These are phyloP conservation scores for Conticribra weissflogii DNA, from an alignment of 108 stramenopile genomes.

Conservation along the genomic window DNA sequence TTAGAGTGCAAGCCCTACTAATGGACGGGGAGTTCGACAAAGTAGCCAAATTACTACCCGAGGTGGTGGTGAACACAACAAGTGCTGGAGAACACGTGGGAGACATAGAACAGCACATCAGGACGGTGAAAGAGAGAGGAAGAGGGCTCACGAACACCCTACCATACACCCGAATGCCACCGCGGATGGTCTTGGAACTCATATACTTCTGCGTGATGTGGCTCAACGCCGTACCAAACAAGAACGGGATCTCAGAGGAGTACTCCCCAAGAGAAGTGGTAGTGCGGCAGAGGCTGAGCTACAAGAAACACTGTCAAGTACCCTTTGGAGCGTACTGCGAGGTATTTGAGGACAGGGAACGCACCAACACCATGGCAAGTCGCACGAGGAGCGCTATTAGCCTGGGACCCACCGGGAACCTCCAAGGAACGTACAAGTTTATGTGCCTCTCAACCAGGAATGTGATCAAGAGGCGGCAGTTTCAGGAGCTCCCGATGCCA, in stretches of 20 bases:
- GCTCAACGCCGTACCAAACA: too few species aligned
- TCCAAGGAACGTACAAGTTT: too few species aligned
- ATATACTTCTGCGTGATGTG: too few species aligned
- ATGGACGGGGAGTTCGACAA: constrained; percentile 31
- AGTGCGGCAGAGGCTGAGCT: background rate
- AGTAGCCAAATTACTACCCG: background rate
- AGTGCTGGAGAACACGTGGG: too few species aligned
- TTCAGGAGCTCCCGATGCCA: background rate
- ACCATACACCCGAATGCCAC: constrained; percentile 12
- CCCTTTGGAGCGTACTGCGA: too few species aligned
- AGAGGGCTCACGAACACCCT: constrained; percentile 21
- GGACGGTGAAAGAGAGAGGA: constrained; percentile 26
- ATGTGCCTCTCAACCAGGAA: constrained; percentile 26
- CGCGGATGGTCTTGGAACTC: constrained; percentile 19
- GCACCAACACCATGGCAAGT: background rate
- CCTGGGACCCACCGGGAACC: too few species aligned
- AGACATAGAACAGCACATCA: too few species aligned
- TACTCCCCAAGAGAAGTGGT: constrained; percentile 28
- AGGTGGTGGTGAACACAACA: too few species aligned
- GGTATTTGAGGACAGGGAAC: too few species aligned
- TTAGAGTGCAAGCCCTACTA: too few species aligned
- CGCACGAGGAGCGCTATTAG: constrained; percentile 18
- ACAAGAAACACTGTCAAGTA: too few species aligned
- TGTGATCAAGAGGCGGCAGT: constrained; percentile 16
- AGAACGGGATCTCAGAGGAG: constrained; percentile 5